Percentiles rank a stretch among this genome's conserved stretches.
Conservation (phyloP, 129 eudicot genomes). For the Scalesia atractyloides region DNA sequence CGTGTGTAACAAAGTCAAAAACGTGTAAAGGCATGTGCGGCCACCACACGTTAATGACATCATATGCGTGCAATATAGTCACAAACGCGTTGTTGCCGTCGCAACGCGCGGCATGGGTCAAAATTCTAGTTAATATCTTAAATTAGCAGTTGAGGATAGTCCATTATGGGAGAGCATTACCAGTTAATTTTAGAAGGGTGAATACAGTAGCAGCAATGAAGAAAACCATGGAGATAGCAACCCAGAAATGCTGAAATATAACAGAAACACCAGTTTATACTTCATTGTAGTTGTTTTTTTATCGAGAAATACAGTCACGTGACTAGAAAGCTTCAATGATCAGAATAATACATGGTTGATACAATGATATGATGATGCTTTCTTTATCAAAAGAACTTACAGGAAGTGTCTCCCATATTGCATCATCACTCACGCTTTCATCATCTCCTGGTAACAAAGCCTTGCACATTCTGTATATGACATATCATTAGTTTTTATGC, state of each 20-base stretch:
- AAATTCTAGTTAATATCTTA: neutral
- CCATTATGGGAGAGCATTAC: conserved; percentile 38
- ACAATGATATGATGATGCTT: neutral
- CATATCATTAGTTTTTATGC: conserved; percentile 1
- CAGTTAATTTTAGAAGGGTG: conserved; percentile 76
- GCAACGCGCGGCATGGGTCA: too few relatives aligned
- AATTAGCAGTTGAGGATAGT: conserved; percentile 8
- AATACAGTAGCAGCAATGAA: conserved; percentile 87
- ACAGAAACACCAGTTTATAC: conserved; percentile 23
- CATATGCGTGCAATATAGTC: too few relatives aligned
- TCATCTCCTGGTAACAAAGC: conserved; percentile 96
- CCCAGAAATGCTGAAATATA: conserved; percentile 80
- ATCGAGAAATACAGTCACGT: neutral
- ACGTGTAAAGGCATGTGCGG: too few relatives aligned
- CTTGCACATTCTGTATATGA: conserved; percentile 84
- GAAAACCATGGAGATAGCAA: conserved; percentile 98
- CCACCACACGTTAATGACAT: too few relatives aligned
- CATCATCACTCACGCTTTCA: conserved; percentile 90
- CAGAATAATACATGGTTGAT: neutral
- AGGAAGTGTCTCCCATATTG: conserved; percentile 98
- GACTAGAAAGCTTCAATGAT: neutral
- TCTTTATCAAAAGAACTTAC: conserved; percentile 45
- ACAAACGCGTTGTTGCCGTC: too few relatives aligned
- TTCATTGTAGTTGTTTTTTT: conserved; percentile 15
- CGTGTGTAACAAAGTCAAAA: too few relatives aligned